These are phyloP conservation scores for Aureobasidium namibiae DNA, from an alignment of 2,329 filamentous ascomycete species.

Conservation along the genomic window DNA sequence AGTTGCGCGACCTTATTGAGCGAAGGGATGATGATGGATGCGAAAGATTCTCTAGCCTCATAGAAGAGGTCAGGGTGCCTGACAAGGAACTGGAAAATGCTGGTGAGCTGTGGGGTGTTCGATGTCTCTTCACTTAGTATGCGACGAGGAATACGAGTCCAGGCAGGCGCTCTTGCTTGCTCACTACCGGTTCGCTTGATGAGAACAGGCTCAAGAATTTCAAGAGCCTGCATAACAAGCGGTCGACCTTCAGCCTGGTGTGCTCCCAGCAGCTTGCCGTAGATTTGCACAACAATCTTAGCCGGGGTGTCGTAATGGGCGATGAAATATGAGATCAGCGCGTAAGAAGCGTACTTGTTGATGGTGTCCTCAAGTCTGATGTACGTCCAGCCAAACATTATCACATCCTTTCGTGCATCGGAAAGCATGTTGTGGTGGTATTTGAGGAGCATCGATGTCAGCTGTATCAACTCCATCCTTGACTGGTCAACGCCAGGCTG, in stretches of 20 bases:
- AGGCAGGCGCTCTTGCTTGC: constrained; percentile 64
- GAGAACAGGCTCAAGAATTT: constrained; percentile 88
- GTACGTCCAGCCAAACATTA: constrained; percentile 98
- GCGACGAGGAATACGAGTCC: constrained; percentile 82
- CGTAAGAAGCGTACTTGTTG: constrained; percentile 97
- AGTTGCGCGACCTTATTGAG: constrained; percentile 79
- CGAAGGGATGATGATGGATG: constrained; percentile 78
- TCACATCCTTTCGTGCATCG: constrained; percentile 92
- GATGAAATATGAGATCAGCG: constrained; percentile 96
- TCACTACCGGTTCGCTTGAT: constrained; percentile 69
- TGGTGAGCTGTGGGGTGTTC: constrained; percentile 91
- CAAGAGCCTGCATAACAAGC: constrained; percentile 86
- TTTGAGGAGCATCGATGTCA: constrained; percentile 91
- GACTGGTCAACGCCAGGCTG: constrained; percentile 91
- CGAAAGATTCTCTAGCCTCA: constrained; percentile 85
- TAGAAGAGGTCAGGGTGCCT: constrained; percentile 90
- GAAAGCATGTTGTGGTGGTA: constrained; percentile 83
- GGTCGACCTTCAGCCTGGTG: constrained; percentile 92
- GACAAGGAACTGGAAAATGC: constrained; percentile 95
- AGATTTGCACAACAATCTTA: constrained; percentile 94
- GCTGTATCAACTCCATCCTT: constrained; percentile 87
- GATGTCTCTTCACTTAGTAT: constrained; percentile 91
- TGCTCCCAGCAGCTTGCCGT: constrained; percentile 80
- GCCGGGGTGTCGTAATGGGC: constrained; percentile 91
- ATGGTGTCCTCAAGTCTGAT: constrained; percentile 98